These are phyloP conservation scores for Metarhizium humberi DNA, from an alignment of 2,329 filamentous ascomycete species.

Conservation along the genomic window DNA sequence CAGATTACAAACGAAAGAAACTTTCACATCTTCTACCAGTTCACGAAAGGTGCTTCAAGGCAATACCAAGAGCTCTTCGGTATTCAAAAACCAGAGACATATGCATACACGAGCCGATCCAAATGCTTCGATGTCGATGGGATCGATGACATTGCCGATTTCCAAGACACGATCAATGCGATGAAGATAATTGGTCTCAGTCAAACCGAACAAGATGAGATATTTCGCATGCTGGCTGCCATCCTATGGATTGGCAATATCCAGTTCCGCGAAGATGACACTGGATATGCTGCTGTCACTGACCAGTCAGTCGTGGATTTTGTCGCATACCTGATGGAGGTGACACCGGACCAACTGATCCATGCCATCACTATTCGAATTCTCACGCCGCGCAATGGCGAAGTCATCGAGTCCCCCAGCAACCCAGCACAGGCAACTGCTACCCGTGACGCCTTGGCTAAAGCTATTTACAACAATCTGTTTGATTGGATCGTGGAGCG, in stretches of 20 bases:
- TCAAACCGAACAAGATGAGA: constrained; percentile 85
- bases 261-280: constrained; percentile 80
- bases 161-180: constrained; percentile 79
- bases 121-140: constrained; percentile 93
- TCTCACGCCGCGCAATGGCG: constrained; percentile 58
- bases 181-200: constrained; percentile 90
- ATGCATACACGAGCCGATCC: constrained; percentile 85
- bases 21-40: constrained; percentile 99
- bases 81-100: constrained; percentile 83
- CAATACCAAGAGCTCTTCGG: constrained; percentile 83
- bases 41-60: constrained; percentile 86
- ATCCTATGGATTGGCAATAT: constrained; percentile 95
- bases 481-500: constrained; percentile 98
- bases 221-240: constrained; percentile 89
- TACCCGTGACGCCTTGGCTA: constrained; percentile 83
- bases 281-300: constrained; percentile 75
- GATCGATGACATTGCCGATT: constrained; percentile 86
- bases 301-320: constrained; percentile 93
- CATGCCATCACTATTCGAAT: constrained; percentile 85
- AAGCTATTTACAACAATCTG: constrained; percentile 94
- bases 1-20: constrained; percentile 94
- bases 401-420: constrained; percentile 65
- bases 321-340: constrained; percentile 86
- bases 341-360: constrained; percentile 69
- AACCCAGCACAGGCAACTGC: constrained; percentile 80